Conservation (phyloP, 2,329 filamentous ascomycete species). For the Cercospora brassicicola region DNA sequence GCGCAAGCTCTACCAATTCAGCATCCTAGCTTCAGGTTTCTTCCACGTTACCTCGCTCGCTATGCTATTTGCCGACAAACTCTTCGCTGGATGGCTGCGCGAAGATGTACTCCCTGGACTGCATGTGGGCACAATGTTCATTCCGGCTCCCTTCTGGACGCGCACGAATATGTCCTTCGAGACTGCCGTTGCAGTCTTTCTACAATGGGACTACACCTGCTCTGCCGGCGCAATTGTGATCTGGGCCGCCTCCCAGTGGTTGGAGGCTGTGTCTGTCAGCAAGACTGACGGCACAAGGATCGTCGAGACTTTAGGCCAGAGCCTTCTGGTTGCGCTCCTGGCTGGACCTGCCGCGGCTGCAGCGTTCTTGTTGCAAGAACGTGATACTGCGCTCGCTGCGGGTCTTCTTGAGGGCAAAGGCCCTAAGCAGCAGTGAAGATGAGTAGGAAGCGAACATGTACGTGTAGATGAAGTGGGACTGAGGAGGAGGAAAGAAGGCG, state of each 20-base stretch:
- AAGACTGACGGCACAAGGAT: not conserved
- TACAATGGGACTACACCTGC: constrained; percentile 30
- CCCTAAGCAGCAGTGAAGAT: constrained; percentile 4
- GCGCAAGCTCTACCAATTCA: constrained; percentile 27
- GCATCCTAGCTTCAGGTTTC: constrained; percentile 26
- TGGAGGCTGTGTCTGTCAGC: constrained; percentile 15
- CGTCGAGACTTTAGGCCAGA: constrained; percentile 17
- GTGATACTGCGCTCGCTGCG: constrained; percentile 21
- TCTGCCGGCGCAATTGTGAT: constrained; percentile 24
- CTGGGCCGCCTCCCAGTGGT: constrained; percentile 24
- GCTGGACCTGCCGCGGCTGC: constrained; percentile 29
- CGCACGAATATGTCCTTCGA: constrained; percentile 12
- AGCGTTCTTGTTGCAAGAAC: constrained; percentile 28
- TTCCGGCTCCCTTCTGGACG: constrained; percentile 26
- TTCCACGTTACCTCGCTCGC: constrained; percentile 26
- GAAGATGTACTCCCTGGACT: constrained; percentile 19
- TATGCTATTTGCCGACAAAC: constrained; percentile 17
- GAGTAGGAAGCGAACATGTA: not conserved
- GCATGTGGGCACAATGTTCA: constrained; percentile 15
- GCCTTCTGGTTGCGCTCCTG: constrained; percentile 16
- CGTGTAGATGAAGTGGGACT: not conserved
- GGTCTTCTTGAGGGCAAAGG: constrained; percentile 3
- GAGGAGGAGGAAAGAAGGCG: not conserved
- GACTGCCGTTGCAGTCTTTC: constrained; percentile 26
- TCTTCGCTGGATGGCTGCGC: constrained; percentile 22